Evolutionary conservation across 306 rosid species (phyloP).

Genomic region (Arachis stenosperma): DNA sequence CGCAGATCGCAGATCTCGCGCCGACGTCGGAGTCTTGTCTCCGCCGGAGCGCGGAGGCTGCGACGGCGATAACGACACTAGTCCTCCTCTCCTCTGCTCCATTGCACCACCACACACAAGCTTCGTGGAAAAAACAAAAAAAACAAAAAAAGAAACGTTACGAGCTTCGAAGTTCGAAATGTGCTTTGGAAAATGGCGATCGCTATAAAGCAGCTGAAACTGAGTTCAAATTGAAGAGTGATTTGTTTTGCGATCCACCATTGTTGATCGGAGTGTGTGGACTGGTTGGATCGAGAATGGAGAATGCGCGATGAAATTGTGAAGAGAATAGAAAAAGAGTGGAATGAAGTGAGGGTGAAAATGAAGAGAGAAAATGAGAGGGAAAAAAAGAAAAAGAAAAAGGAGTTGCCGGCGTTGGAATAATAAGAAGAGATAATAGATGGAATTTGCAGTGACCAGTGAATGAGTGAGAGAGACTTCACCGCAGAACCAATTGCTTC

Average conservation of each 20-base stretch:
- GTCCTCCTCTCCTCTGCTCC: constrained; percentile 60
- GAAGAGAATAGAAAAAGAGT: too few relatives aligned
- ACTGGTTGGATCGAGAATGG: neutral
- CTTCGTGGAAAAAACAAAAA: neutral
- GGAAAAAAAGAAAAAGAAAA: neutral
- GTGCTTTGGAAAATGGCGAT: constrained; percentile 11
- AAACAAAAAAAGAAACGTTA: neutral
- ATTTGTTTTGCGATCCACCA: constrained; percentile 25
- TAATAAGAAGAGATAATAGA: neutral
- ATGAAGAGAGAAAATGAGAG: constrained; percentile 25
- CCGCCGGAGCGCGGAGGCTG: constrained; percentile 91
- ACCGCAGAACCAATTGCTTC: constrained; percentile 27
- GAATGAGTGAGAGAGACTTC: constrained; percentile 11
- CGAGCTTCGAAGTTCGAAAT: neutral
- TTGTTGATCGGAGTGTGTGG: neutral
- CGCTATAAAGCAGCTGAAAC: neutral
- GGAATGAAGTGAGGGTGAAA: constrained; percentile 47
- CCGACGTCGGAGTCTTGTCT: constrained; percentile 46
- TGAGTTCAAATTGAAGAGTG: neutral
- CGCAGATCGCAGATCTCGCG: constrained; percentile 94
- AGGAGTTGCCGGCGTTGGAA: neutral
- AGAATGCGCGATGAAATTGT: neutral
- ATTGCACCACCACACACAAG: neutral
- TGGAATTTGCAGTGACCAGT: constrained; percentile 37
- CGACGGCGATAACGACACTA: constrained; percentile 92